A percentile compares a stretch with the other conserved stretches of the same genome.
phyloP scores from a whole-genome alignment of 2,329 filamentous ascomycete genomes.

The Calonectria hawksworthii region DNA sequence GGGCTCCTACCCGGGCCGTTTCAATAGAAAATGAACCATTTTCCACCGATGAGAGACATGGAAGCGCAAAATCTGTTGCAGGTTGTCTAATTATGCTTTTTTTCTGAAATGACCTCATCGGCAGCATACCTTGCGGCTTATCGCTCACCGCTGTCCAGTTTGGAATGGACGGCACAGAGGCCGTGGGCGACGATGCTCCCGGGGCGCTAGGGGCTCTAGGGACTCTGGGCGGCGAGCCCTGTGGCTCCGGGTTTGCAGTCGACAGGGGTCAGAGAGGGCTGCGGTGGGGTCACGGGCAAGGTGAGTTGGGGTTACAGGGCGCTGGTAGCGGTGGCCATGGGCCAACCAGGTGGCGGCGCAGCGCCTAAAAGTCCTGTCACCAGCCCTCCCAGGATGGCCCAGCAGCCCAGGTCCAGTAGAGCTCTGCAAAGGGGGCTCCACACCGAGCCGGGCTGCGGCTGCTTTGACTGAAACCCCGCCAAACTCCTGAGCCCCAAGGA shows the following conservation, averaged over 20 bases:
- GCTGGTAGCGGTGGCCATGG: slow-evolving; percentile 11
- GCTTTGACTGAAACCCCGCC: slow-evolving; percentile 44
- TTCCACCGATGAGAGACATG: not conserved
- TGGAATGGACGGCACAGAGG: not conserved
- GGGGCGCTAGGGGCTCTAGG: not conserved
- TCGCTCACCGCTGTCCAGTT: slow-evolving; percentile 18
- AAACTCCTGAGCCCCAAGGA: slow-evolving; percentile 43
- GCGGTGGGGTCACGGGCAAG: slow-evolving; percentile 1
- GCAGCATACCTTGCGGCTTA: slow-evolving; percentile 3
- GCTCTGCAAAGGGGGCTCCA: slow-evolving; percentile 12
- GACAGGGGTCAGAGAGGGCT: slow-evolving; percentile 16
- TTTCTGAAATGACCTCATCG: slow-evolving; percentile 42
- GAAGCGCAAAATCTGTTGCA: not conserved
- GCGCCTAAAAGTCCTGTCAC: slow-evolving; percentile 27
- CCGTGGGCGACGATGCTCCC: not conserved
- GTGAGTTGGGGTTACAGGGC: not conserved
- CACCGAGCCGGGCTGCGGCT: slow-evolving; percentile 9
- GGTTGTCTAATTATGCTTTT: slow-evolving; percentile 1
- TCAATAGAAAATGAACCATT: slow-evolving; percentile 12
- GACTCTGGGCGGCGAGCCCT: not conserved
- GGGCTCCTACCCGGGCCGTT: not conserved
- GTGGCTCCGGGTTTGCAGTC: not conserved
- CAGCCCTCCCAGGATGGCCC: slow-evolving; percentile 19
- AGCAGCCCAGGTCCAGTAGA: not conserved
- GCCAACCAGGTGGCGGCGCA: slow-evolving; percentile 11